Evolutionary conservation across 768 basidiomycete genomes (phyloP).

Genomic region (Pseudohyphozyma bogoriensis): DNA sequence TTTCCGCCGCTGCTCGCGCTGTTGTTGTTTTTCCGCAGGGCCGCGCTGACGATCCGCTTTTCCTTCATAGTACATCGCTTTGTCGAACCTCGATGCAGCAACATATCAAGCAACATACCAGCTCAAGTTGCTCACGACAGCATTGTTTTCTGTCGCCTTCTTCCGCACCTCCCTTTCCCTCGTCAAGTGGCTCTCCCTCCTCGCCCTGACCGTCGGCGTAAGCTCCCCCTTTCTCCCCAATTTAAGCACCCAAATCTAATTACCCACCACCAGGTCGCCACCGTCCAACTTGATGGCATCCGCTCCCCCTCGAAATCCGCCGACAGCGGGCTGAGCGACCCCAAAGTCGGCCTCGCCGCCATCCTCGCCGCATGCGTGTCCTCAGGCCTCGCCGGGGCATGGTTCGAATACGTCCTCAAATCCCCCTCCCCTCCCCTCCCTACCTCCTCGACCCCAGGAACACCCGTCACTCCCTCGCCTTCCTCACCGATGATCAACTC

Average conservation of each 20-base stretch:
- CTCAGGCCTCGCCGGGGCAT: constrained; percentile 87
- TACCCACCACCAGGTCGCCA: too few species aligned
- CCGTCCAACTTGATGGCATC: constrained; percentile 57
- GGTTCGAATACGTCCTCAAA: constrained; percentile 92
- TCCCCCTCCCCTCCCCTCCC: neutral
- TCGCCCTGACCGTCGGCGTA: constrained; percentile 73
- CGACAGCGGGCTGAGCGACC: constrained; percentile 35
- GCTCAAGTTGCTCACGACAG: constrained; percentile 51
- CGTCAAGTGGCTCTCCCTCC: constrained; percentile 72
- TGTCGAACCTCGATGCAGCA: constrained; percentile 82
- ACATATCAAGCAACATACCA: constrained; percentile 95
- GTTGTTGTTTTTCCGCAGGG: neutral
- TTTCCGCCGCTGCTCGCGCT: neutral
- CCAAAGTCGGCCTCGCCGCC: constrained; percentile 72
- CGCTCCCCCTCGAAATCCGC: neutral
- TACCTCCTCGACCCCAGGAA: too few species aligned
- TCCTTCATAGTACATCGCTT: constrained; percentile 70
- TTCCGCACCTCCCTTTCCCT: constrained; percentile 43
- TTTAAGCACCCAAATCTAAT: too few species aligned
- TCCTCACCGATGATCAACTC: neutral
- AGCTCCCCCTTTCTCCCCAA: too few species aligned
- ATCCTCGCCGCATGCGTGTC: constrained; percentile 85
- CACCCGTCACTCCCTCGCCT: neutral
- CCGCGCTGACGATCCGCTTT: neutral
- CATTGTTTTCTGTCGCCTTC: constrained; percentile 30